A percentile compares a stretch with the other conserved stretches of the same genome.
Conservation (phyloP, 805 yeast species). For the Teunomyces tritomae region DNA sequence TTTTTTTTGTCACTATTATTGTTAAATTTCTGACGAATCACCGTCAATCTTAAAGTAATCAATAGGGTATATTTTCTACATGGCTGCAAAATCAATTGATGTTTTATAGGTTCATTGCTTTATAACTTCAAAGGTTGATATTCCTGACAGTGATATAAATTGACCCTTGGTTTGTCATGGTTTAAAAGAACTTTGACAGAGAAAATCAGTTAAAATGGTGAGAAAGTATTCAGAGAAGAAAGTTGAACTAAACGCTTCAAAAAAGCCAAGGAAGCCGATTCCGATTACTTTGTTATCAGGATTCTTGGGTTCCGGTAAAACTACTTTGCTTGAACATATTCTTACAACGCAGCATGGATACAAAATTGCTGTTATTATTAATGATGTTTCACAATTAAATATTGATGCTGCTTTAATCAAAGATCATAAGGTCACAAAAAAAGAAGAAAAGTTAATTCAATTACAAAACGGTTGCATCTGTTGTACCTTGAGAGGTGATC, state of each 20-base stretch:
- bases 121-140: constrained; percentile 1
- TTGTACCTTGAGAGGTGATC: constrained; percentile 47
- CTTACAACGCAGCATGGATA: constrained; percentile 38
- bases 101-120: background rate
- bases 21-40: background rate
- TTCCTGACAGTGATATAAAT: background rate
- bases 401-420: constrained; percentile 42
- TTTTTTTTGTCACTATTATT: background rate
- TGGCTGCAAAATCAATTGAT: background rate
- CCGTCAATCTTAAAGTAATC: background rate
- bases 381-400: constrained; percentile 44
- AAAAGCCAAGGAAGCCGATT: constrained; percentile 23
- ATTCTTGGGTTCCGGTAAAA: constrained; percentile 47
- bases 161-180: background rate
- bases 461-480: constrained; percentile 50
- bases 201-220: background rate
- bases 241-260: background rate
- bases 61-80: background rate
- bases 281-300: constrained; percentile 49
- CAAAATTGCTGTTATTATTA: constrained; percentile 45
- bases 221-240: constrained; percentile 1
- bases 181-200: background rate
- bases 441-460: constrained; percentile 43
- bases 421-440: constrained; percentile 38
- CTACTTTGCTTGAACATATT: constrained; percentile 44